phyloP scores from a whole-genome alignment of 2,329 filamentous ascomycete genomes.

The Fusarium hostae region DNA sequence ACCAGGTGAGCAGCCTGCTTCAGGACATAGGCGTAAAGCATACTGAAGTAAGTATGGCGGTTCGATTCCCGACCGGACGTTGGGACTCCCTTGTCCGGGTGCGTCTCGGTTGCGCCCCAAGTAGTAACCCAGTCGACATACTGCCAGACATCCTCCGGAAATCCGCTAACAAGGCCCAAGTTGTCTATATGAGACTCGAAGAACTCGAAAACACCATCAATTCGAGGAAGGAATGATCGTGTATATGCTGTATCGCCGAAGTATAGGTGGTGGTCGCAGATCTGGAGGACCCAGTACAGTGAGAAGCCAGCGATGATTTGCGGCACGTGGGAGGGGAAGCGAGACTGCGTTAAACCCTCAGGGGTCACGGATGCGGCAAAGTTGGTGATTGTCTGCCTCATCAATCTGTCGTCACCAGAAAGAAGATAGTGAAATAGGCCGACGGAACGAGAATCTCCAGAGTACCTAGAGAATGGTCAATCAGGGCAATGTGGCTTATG shows the following conservation, averaged over 20 bases:
- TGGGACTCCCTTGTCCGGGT: not conserved
- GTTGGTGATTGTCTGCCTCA: not conserved
- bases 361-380: not conserved
- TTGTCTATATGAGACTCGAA: not conserved
- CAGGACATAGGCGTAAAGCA: not conserved
- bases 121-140: not conserved
- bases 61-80: not conserved
- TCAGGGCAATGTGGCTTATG: fast-evolving
- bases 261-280: not conserved
- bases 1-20: not conserved
- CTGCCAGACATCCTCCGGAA: not conserved
- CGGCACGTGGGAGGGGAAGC: not conserved
- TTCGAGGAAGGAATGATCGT: not conserved
- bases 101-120: not conserved
- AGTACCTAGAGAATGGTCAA: not conserved
- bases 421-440: not conserved
- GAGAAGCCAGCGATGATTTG: not conserved
- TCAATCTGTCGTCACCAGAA: not conserved
- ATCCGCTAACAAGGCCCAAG: not conserved
- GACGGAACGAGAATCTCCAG: not conserved
- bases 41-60: not conserved
- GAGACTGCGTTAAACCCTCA: not conserved
- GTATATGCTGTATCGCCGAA: not conserved
- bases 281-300: not conserved
- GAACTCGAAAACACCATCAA: not conserved